A percentile compares a stretch with the other conserved stretches of the same genome.
Conservation (phyloP, 495 filamentous ascomycete species). For the Trichoderma orchidacearum region DNA sequence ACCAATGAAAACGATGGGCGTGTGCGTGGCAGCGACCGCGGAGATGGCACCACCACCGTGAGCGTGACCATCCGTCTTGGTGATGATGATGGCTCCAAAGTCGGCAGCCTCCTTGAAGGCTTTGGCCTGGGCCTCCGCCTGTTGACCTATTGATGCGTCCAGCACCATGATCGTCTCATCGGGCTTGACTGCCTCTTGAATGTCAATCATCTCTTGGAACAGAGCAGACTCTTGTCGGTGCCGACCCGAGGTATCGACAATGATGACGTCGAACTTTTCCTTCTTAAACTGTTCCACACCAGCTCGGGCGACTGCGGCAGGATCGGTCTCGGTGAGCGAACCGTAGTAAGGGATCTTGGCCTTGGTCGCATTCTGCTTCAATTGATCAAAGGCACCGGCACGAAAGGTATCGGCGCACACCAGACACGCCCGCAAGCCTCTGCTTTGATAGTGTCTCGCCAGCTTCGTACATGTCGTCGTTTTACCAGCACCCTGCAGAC, state of each 20-base stretch:
- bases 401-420: constrained; percentile 99
- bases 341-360: constrained; percentile 99
- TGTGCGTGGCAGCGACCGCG: constrained; percentile 93
- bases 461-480: constrained; percentile 98
- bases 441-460: constrained; percentile 83
- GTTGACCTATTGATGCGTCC: constrained; percentile 90
- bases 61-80: constrained; percentile 94
- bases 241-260: constrained; percentile 90
- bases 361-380: constrained; percentile 98
- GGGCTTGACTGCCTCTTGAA: constrained; percentile 78
- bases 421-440: constrained; percentile 86
- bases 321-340: constrained; percentile 88
- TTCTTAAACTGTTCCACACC: constrained; percentile 99
- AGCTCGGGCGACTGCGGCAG: constrained; percentile 79
- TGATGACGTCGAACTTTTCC: constrained; percentile 95
- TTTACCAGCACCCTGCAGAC: constrained; percentile 92
- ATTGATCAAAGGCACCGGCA: constrained; percentile 93
- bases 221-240: constrained; percentile 91
- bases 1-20: constrained; percentile 94
- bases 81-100: constrained; percentile 98
- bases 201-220: constrained; percentile 97
- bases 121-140: constrained; percentile 83
- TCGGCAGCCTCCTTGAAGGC: constrained; percentile 97
- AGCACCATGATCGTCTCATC: constrained; percentile 98
- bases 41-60: constrained; percentile 94